Base-by-base conservation (phyloP, 352 stramenopile species). In the Globisporangium perplexum region DNA sequence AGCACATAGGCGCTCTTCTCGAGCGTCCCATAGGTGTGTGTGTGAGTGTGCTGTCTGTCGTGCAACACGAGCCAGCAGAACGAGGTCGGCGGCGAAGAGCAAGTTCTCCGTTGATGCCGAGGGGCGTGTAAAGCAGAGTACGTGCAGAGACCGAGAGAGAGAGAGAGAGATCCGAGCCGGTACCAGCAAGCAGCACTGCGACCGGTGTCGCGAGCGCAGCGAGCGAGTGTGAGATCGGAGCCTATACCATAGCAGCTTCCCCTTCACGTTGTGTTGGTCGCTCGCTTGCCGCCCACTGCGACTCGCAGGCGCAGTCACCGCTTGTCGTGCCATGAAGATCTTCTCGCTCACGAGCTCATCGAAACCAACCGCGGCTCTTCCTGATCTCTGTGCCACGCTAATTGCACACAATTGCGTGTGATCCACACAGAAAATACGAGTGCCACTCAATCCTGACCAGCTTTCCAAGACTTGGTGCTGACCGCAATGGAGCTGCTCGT, bases 401-500 rank as follows among this genome's bases (percentile, higher is more conserved):
- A 36, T 6, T 7, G 35, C 20, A 26, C 22, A 26, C 39, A 45
- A 45, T 4, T 45, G 0, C 24, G 14, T 33, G 23, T 33, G 15
- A 12, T 49, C 44, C 24, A 30, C 44, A 24, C 22, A 20, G n/a
- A n/a, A 11, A 10, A 22, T 35, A 22, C 23, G 49, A 24, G 47
- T 60, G 55, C 55, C 59, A 65, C 48, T 66, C 59, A 66, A 49
- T 49, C 26, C 18, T 14, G 5, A 39, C 33, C 12, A 17, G 4
- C 33, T 28, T 22, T 23, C 41, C n/a, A n/a, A n/a, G n/a, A n/a
- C n/a, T n/a, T n/a, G n/a, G n/a, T n/a, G 6, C 36, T 28, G 11
- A 51, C 28, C n/a, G n/a, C 17, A 15, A 18, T 79, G 73, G 66
- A 81, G 71, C 57, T 79, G 59, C 63, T 78, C 28, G 7, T 69